A percentile compares a stretch with the other conserved stretches of the same genome.
Evolutionary conservation across 176 grass and related monocot genomes (phyloP).

Genomic region (Hyparrhenia diplandra): DNA sequence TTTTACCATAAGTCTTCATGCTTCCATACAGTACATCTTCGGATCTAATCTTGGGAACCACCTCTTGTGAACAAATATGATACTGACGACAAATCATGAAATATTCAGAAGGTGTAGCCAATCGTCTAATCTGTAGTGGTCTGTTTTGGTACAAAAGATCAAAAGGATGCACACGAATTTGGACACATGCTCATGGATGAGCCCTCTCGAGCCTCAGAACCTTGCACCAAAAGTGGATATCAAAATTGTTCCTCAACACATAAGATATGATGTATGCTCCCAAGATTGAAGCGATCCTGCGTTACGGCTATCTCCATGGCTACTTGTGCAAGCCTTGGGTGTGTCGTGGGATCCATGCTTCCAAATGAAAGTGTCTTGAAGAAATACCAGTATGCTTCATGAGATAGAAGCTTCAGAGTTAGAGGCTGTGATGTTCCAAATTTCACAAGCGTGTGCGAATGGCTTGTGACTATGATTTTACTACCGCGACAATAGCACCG

Average conservation of each 20-base stretch:
- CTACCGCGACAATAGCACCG: neutral
- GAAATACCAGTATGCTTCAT: neutral
- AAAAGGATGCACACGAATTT: no score
- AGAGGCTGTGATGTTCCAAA: neutral
- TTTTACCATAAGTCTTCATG: neutral
- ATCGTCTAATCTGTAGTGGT: no score
- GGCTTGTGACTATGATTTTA: slow-evolving; percentile 16
- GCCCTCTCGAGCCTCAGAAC: neutral
- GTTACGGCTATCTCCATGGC: no score
- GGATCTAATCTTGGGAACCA: neutral
- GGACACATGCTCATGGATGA: no score
- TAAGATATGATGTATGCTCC: neutral
- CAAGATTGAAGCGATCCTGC: neutral
- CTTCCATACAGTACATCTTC: neutral
- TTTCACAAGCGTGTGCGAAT: neutral
- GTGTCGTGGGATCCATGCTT: neutral
- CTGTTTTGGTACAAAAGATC: no score
- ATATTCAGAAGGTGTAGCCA: no score
- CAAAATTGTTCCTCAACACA: neutral
- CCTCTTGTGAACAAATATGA: neutral
- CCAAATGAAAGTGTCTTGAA: neutral
- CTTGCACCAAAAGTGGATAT: neutral
- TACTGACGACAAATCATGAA: neutral
- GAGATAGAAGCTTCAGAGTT: neutral
- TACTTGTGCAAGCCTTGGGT: no score